These are phyloP conservation scores for Triadica sebifera DNA, from an alignment of 345 rosid species.

Conservation along the genomic window DNA sequence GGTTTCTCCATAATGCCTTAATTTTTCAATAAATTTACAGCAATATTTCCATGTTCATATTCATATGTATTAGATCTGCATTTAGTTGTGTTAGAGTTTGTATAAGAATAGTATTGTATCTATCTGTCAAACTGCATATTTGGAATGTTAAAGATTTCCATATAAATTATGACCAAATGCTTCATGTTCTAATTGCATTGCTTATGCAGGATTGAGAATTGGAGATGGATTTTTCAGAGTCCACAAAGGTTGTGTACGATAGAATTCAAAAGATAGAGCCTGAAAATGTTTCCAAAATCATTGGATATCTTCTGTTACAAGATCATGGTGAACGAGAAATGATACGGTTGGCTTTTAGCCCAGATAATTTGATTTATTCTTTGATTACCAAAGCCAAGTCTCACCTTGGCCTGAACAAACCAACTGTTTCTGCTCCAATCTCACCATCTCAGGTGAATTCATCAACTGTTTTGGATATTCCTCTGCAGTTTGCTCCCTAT, in stretches of 20 bases:
- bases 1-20: neutral
- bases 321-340: constrained; percentile 71
- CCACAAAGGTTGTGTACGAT: constrained; percentile 70
- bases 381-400: constrained; percentile 65
- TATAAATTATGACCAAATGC: neutral
- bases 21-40: neutral
- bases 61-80: constrained; percentile 18
- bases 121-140: no score
- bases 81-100: constrained; percentile 4
- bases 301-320: constrained; percentile 76
- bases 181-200: constrained; percentile 11
- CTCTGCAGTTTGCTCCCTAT: constrained; percentile 40
- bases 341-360: constrained; percentile 83
- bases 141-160: neutral
- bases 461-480: constrained; percentile 32
- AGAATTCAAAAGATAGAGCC: constrained; percentile 87
- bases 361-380: constrained; percentile 56
- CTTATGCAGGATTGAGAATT: constrained; percentile 33
- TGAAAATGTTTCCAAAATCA: constrained; percentile 74
- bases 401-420: constrained; percentile 46
- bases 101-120: neutral
- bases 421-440: constrained; percentile 32
- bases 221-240: constrained; percentile 67
- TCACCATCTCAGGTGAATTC: constrained; percentile 39
- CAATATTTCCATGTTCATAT: constrained; percentile 1